Evolutionary conservation across 129 eudicot genomes (phyloP), one percentile per base, ranked within the genome.

Genomic region (Artemisia tridentata): DNA sequence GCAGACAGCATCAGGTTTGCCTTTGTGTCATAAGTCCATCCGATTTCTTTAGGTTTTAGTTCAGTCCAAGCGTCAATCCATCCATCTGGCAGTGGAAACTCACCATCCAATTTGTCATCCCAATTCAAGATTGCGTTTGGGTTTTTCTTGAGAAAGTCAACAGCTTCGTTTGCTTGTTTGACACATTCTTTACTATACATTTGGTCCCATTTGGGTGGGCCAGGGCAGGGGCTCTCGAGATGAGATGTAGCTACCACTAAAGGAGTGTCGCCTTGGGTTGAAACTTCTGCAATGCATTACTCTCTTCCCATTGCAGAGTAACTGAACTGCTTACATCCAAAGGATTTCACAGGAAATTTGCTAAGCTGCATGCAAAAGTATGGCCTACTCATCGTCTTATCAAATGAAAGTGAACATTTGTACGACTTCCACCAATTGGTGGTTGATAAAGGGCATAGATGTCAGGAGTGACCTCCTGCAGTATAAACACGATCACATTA

Each of bases 171-270:
- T 41, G 96, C 98, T 73, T 93, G 98, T 15, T 63, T 68, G 5
- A 89, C 96, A 1, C 98, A 90, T 70, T 93, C 98, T 77, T 85
- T 89, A 81, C 95, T n/a, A n/a, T n/a, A n/a, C n/a, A n/a, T n/a
- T n/a, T n/a, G n/a, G n/a, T n/a, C n/a, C n/a, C n/a, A n/a, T n/a
- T n/a, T n/a, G n/a, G n/a, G n/a, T n/a, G n/a, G n/a, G n/a, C n/a
- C n/a, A 13, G 95, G 96, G 62, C 95, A 85, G 0, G 96, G 98
- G 72, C 98, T 89, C 69, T 92, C 98, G 3, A 92, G 87, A 79
- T 92, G 98, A 80, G 83, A 73, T 9, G 98, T 89, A 49, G 92
- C 98, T 27, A 92, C 81, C 17, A 86, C 80, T 49, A 92, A 64
- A 41, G 84, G 63, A 11, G 21, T 72, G 45, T 73, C 72, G 45